A percentile compares a stretch with the other conserved stretches of the same genome.
Evolutionary conservation across 305 asterid genomes (phyloP).

Genomic region (Striga hermonthica): DNA sequence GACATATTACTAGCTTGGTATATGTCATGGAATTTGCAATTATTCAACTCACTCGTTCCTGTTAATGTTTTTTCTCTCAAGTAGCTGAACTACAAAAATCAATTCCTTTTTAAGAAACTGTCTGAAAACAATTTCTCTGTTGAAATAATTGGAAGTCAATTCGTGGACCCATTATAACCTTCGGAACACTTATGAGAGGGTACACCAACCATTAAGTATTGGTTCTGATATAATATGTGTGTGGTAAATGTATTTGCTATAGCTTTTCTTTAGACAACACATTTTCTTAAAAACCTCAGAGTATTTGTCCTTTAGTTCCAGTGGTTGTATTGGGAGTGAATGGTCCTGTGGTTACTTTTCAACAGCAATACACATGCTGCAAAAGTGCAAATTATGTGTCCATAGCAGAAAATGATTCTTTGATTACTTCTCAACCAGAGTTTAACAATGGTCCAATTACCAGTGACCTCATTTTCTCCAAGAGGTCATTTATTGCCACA

Average conservation of each 20-base stretch:
- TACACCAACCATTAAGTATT: background rate
- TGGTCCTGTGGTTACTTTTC: background rate
- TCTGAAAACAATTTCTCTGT: slow-evolving; percentile 7
- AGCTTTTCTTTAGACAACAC: slow-evolving; percentile 19
- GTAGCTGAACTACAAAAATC: slow-evolving; percentile 10
- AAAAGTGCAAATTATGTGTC: too few relatives aligned
- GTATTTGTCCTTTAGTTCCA: slow-evolving; percentile 5
- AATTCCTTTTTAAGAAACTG: slow-evolving; percentile 5
- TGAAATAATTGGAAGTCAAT: slow-evolving; percentile 5
- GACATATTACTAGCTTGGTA: slow-evolving; percentile 22
- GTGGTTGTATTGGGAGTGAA: slow-evolving; percentile 12
- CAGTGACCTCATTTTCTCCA: slow-evolving; percentile 13
- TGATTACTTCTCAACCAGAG: slow-evolving; percentile 7
- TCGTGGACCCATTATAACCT: background rate
- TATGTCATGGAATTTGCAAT: slow-evolving; percentile 14
- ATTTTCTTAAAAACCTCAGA: slow-evolving; percentile 15
- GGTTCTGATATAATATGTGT: background rate
- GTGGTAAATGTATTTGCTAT: slow-evolving; percentile 14
- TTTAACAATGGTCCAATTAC: slow-evolving; percentile 6
- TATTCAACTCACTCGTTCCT: slow-evolving; percentile 5
- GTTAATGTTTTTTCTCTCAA: slow-evolving; percentile 7
- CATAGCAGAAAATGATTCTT: background rate
- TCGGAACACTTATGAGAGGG: background rate
- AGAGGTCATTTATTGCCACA: slow-evolving; percentile 7
- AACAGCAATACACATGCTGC: too few relatives aligned